Evolutionary conservation across 768 basidiomycete genomes (phyloP).

Genomic region (Fistulinella prunicolor): DNA sequence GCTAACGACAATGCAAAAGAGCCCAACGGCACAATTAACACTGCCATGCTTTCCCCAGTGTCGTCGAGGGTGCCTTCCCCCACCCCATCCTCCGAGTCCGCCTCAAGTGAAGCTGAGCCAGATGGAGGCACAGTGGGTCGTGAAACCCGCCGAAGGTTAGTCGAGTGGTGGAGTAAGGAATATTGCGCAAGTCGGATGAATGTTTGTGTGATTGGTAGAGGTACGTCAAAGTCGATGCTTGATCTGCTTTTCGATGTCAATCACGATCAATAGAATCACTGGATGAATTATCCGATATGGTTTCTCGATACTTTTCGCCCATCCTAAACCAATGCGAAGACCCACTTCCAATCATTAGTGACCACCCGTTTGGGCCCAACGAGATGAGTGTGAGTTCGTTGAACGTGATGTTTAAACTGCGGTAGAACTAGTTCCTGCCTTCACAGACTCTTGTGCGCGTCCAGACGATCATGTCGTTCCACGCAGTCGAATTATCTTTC

Average conservation of each 20-base stretch:
- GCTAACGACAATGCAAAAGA: conserved; percentile 24
- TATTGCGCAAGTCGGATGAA: conserved; percentile 85
- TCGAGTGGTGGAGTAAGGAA: conserved; percentile 83
- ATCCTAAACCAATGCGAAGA: conserved; percentile 61
- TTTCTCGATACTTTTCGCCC: conserved; percentile 67
- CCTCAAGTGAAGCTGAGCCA: conserved; percentile 57
- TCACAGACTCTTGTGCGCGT: conserved; percentile 76
- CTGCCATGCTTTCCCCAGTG: conserved; percentile 41
- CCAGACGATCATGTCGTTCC: conserved; percentile 88
- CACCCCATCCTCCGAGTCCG: conserved; percentile 52
- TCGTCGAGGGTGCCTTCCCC: conserved; percentile 59
- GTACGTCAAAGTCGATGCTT: conserved; percentile 34
- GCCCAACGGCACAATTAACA: conserved; percentile 16
- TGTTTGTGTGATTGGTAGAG: conserved; percentile 75
- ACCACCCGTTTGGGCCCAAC: conserved; percentile 73
- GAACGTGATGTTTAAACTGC: conserved; percentile 2
- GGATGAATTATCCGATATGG: conserved; percentile 64
- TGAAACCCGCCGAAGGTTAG: conserved; percentile 71
- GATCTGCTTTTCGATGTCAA: not conserved
- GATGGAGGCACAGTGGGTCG: conserved; percentile 77
- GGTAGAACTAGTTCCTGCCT: conserved; percentile 17
- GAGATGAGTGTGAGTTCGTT: conserved; percentile 63
- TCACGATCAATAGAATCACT: conserved; percentile 54
- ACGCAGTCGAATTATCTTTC: conserved; percentile 80
- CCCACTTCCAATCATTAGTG: conserved; percentile 57